Conservation (phyloP, 2,329 filamentous ascomycete species). For the Phialophora expanda region DNA sequence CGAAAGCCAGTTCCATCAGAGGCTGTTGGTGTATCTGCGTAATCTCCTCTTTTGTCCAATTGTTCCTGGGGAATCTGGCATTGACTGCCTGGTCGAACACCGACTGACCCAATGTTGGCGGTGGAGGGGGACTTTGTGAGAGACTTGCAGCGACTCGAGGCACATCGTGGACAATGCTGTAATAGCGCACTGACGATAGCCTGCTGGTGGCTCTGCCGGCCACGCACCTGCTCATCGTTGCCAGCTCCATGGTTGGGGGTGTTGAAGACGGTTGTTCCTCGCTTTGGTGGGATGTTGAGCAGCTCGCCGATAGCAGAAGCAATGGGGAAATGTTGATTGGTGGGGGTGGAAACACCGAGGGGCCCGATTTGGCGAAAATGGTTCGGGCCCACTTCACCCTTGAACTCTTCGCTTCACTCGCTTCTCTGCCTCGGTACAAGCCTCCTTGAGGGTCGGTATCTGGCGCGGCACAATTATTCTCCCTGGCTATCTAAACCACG, state of each 20-base stretch:
- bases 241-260: conserved; percentile 40
- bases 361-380: conserved; percentile 7
- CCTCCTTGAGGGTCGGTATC: background rate
- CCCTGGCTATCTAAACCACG: too few relatives aligned
- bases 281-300: conserved; percentile 19
- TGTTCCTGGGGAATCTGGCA: conserved; percentile 66
- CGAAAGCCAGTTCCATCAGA: conserved; percentile 76
- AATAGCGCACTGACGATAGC: conserved; percentile 28
- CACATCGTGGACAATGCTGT: conserved; percentile 40
- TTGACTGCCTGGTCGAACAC: conserved; percentile 60
- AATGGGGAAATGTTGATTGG: conserved; percentile 19
- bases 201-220: conserved; percentile 31
- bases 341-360: conserved; percentile 1
- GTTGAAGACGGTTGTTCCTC: background rate
- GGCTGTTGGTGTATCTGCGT: conserved; percentile 80
- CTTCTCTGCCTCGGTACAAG: background rate
- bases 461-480: too few relatives aligned
- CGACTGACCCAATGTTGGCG: conserved; percentile 29
- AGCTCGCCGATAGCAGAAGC: conserved; percentile 10
- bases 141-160: conserved; percentile 33
- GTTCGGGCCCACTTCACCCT: conserved; percentile 5
- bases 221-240: conserved; percentile 31
- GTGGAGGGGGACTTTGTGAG: conserved; percentile 32
- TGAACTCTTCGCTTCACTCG: background rate
- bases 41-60: conserved; percentile 84